Base-by-base conservation (phyloP, 1,284 basidiomycete genomes). In the Puccinia triticina region DNA sequence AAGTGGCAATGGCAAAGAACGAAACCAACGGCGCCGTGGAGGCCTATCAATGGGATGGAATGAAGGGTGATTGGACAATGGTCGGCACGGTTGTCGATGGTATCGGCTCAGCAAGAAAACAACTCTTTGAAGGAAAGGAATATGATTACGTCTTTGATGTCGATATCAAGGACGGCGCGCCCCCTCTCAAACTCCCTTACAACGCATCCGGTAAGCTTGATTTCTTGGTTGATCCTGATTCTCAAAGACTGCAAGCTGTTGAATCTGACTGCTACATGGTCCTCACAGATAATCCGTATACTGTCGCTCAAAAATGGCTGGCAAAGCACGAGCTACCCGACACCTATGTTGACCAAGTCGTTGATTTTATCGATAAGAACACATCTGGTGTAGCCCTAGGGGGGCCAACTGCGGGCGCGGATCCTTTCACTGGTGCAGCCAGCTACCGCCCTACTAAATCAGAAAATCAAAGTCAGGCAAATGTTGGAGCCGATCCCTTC, bases 131-230 rank as follows among this genome's bases (percentile, higher is more conserved):
- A 55, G 97, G 97, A 43, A 92, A 92, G 86, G 96, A 98, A 88
- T 99, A 96, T 86, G 97, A 99, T 88, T 96, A 98, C 85, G 96
- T 99, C 11, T 99, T 99, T 85, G 96, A 98, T 85, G 96, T 99
- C 26, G 96, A 98, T 86, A 93, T 98, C 40, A 90, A 94, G 84
- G 96, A 98, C 84, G 96, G 95, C 10, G 91, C 91, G 32, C 96
- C 96, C 8, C 92, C 95, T 8, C 89, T 99, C 84, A 98, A 98
- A 86, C 90, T 99, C 46, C 96, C 96, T 0, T 99, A 94, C 88
- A 98, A 98, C 86, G 91, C 90, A 18, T 91, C 91, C 66, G 94
- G 95, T 94, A 84, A 83, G 91, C 84, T 3, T 48, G 32, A 3
- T 57, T 73, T 72, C 34, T 16, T 32, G 48, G 48, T 43, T 43